Conservation (phyloP, 345 rosid genomes). For the Xanthoceras sorbifolium region DNA sequence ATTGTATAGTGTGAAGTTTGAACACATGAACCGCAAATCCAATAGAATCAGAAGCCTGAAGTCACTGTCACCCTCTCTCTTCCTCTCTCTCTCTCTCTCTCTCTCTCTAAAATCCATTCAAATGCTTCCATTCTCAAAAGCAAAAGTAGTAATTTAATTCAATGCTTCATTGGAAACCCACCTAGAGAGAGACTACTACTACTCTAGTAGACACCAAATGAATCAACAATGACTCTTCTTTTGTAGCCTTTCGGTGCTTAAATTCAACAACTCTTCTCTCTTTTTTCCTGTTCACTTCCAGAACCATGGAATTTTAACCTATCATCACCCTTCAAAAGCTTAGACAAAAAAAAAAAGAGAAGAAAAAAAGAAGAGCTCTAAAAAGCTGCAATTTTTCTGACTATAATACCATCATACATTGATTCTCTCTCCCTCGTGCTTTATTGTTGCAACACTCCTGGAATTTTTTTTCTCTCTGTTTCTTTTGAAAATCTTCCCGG, state of each 20-base stretch:
- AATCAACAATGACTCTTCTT: constrained; percentile 4
- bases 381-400: constrained; percentile 66
- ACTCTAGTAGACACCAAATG: constrained; percentile 4
- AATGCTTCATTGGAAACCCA: constrained; percentile 47
- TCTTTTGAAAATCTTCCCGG: constrained; percentile 35
- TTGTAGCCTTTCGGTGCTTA: constrained; percentile 69
- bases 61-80: background rate
- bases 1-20: background rate
- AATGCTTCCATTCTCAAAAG: constrained; percentile 22
- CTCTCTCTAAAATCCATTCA: background rate
- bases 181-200: constrained; percentile 6
- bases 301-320: constrained; percentile 21
- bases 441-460: background rate
- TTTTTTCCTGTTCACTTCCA: constrained; percentile 22
- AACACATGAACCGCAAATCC: background rate
- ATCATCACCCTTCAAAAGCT: constrained; percentile 19
- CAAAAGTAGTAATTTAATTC: background rate
- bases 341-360: background rate
- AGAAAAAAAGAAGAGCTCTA: constrained; percentile 31
- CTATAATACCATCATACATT: constrained; percentile 32
- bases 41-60: background rate
- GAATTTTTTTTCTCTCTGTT: background rate
- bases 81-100: background rate
- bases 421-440: background rate
- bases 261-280: constrained; percentile 40